Evolutionary conservation across 371 early-diverging fungal genomes (phyloP).

Genomic region (Synchytrium microbalum): DNA sequence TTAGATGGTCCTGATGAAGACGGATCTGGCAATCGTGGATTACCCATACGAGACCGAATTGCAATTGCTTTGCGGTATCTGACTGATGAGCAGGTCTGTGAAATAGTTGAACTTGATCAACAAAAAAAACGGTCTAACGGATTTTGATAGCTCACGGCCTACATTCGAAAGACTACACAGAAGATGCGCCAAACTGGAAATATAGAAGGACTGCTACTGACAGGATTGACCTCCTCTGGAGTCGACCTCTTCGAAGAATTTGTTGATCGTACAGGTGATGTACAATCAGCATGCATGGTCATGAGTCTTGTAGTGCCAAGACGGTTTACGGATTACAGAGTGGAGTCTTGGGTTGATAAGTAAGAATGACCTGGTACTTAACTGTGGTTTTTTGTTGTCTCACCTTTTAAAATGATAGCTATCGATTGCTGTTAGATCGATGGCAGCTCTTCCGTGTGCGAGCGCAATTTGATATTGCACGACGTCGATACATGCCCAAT

Average conservation of each 20-base stretch:
- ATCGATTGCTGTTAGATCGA: conserved; percentile 77
- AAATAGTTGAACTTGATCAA: background rate
- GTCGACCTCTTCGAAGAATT: conserved; percentile 59
- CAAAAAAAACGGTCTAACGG: background rate
- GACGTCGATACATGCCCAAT: conserved; percentile 33
- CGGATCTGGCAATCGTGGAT: conserved; percentile 5
- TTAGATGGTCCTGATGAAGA: conserved; percentile 36
- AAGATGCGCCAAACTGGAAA: conserved; percentile 49
- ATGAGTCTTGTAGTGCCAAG: conserved; percentile 48
- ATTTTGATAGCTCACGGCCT: conserved; percentile 34
- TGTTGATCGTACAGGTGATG: conserved; percentile 79
- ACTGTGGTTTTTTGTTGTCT: background rate
- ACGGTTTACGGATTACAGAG: conserved; percentile 52
- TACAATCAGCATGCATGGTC: conserved; percentile 77
- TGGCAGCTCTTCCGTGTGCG: conserved; percentile 80
- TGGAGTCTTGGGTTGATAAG: conserved; percentile 74
- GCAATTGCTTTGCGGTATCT: conserved; percentile 69
- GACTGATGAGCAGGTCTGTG: conserved; percentile 54
- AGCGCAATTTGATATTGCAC: conserved; percentile 81
- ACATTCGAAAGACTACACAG: conserved; percentile 42
- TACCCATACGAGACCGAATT: conserved; percentile 65
- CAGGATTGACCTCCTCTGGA: conserved; percentile 50
- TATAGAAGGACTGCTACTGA: conserved; percentile 66
- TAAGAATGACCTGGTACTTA: conserved; percentile 20
- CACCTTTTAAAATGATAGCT: conserved; percentile 34